A percentile compares a stretch with the other conserved stretches of the same genome.
These are phyloP conservation scores for Magnusiomyces sp. DNA, from an alignment of 1,139 yeast genomes.

Conservation along the genomic window DNA sequence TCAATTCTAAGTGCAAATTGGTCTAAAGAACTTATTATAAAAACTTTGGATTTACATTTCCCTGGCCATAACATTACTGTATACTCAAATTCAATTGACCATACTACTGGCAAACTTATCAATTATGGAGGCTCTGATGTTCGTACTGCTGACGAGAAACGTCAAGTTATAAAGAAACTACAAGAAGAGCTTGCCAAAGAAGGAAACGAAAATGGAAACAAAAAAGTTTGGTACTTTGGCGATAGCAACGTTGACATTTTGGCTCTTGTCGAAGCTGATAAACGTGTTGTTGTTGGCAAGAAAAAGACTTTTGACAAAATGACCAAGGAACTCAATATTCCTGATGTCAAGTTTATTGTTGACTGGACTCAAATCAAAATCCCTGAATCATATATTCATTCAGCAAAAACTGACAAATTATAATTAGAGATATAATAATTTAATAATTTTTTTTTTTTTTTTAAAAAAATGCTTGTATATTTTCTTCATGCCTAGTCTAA, in stretches of 20 bases:
- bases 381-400: too few species aligned
- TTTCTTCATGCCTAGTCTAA: too few species aligned
- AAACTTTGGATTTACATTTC: constrained; percentile 22
- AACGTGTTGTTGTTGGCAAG: constrained; percentile 43
- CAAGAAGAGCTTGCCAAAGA: constrained; percentile 12
- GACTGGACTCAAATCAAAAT: constrained; percentile 4
- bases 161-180: constrained; percentile 27
- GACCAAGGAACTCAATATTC: constrained; percentile 1
- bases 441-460: too few species aligned
- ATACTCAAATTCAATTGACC: constrained; percentile 1
- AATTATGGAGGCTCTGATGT: constrained; percentile 20
- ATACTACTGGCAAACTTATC: neutral
- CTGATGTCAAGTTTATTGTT: neutral
- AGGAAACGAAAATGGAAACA: constrained; percentile 6
- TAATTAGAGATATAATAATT: too few species aligned
- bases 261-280: constrained; percentile 42
- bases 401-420: too few species aligned
- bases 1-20: constrained; percentile 57
- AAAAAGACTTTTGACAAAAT: constrained; percentile 5
- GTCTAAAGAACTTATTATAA: constrained; percentile 45
- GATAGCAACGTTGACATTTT: constrained; percentile 60
- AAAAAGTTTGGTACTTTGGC: constrained; percentile 44
- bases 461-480: too few species aligned
- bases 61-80: constrained; percentile 2
- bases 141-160: constrained; percentile 54